A percentile compares a stretch with the other conserved stretches of the same genome.
Conservation (phyloP, 352 stramenopile genomes). For the Pythium brassicae region DNA sequence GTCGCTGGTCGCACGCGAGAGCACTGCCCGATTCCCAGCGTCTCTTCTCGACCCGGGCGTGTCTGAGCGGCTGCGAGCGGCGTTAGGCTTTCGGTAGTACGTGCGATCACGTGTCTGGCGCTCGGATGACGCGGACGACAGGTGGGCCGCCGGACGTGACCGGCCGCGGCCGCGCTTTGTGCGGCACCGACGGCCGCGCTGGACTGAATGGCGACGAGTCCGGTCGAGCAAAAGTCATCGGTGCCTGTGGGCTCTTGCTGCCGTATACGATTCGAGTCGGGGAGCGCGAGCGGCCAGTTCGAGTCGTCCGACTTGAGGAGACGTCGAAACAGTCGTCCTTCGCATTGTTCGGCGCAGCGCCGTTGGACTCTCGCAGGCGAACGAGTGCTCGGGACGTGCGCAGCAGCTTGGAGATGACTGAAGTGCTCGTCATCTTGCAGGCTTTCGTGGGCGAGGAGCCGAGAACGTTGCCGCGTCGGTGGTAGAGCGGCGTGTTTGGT, state of each 20-base stretch:
- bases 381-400: conserved; percentile 38
- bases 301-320: not conserved
- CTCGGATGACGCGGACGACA: conserved; percentile 38
- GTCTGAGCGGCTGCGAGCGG: conserved; percentile 18
- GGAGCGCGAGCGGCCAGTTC: not conserved
- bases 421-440: conserved; percentile 62
- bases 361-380: conserved; percentile 11
- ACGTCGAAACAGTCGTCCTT: not conserved
- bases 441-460: conserved; percentile 37
- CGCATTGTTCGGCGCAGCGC: not conserved
- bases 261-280: conserved; percentile 16
- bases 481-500: conserved; percentile 32
- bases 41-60: conserved; percentile 18
- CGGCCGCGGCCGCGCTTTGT: conserved; percentile 18
- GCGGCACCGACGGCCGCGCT: conserved; percentile 4
- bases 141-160: conserved; percentile 39
- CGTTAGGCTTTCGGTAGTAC: conserved; percentile 30
- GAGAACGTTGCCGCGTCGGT: conserved; percentile 52
- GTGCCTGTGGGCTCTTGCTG: conserved; percentile 2
- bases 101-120: conserved; percentile 16
- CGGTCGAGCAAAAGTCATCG: not conserved
- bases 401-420: conserved; percentile 54
- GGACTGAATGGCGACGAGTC: conserved; percentile 1
- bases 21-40: conserved; percentile 31
- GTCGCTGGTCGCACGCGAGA: conserved; percentile 26